phyloP scores from a whole-genome alignment of 306 rosid species.

The Castanea crenata region DNA sequence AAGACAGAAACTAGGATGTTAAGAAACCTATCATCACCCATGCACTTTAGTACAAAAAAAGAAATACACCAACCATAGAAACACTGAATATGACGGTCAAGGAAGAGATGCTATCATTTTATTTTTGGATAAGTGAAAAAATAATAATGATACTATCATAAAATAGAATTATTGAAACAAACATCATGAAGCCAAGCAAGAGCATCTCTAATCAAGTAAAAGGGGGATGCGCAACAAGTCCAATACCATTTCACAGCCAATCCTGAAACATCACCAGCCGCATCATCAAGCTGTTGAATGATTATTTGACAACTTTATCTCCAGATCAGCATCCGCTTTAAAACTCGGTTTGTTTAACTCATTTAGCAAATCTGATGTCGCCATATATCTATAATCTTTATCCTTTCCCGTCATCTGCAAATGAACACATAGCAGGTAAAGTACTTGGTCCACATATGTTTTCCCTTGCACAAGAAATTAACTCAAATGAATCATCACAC shows the following conservation, averaged over 20 bases:
- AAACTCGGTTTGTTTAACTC: slow-evolving; percentile 68
- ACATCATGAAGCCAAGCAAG: neutral
- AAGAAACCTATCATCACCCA: neutral
- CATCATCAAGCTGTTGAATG: slow-evolving; percentile 92
- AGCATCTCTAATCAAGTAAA: neutral
- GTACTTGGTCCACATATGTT: neutral
- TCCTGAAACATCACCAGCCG: slow-evolving; percentile 87
- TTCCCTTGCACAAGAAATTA: neutral
- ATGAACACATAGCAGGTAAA: neutral
- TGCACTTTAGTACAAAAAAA: neutral
- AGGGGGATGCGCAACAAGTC: neutral
- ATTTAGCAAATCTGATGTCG: slow-evolving; percentile 84
- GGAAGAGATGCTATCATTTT: neutral
- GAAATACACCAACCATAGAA: neutral
- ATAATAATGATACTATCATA: neutral
- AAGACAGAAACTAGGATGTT: neutral
- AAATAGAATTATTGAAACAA: neutral
- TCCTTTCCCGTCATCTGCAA: slow-evolving; percentile 91
- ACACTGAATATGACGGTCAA: neutral
- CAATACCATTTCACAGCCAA: slow-evolving; percentile 88
- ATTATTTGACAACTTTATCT: slow-evolving; percentile 59
- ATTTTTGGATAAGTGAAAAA: too few relatives aligned
- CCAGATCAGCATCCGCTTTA: slow-evolving; percentile 78
- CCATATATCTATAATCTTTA: slow-evolving; percentile 94
- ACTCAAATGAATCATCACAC: slow-evolving; percentile 9